Evolutionary conservation across 345 rosid genomes (phyloP).

Genomic region (Citrus australasica): DNA sequence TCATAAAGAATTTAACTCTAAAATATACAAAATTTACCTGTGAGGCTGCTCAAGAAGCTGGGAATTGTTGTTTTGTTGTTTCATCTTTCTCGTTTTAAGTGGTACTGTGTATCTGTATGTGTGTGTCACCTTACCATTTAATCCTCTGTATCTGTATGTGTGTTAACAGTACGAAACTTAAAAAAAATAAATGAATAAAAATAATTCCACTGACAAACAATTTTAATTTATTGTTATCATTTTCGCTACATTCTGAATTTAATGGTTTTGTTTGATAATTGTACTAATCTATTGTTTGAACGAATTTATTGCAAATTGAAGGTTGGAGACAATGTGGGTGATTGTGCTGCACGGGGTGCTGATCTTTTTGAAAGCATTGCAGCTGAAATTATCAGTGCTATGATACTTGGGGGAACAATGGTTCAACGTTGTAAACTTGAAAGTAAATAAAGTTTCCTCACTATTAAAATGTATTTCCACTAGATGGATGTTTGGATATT

Average conservation of each 20-base stretch:
- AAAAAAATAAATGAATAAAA: not conserved
- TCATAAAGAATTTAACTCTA: not conserved
- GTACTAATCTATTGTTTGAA: not conserved
- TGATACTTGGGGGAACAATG: constrained; percentile 99
- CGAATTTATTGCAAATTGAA: constrained; percentile 20
- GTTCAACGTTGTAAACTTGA: constrained; percentile 88
- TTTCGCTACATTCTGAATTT: not conserved
- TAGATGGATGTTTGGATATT: not conserved
- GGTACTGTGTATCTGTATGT: not conserved
- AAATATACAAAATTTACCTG: not conserved
- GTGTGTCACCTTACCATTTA: not conserved
- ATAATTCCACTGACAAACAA: not conserved
- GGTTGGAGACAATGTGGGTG: constrained; percentile 99
- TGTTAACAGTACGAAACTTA: not conserved
- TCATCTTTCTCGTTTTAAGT: not conserved
- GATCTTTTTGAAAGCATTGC: constrained; percentile 99
- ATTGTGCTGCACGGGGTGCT: constrained; percentile 99
- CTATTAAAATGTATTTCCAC: not conserved
- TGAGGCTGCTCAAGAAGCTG: not conserved
- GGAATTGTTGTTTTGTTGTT: not conserved
- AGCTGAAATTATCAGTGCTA: constrained; percentile 98
- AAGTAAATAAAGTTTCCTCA: constrained; percentile 44
- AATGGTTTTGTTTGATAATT: not conserved
- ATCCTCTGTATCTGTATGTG: not conserved
- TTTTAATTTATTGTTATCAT: not conserved